Percentiles rank a stretch among this genome's conserved stretches.
Evolutionary conservation across 305 asterid species (phyloP).

Genomic region (Fraxinus nigra): DNA sequence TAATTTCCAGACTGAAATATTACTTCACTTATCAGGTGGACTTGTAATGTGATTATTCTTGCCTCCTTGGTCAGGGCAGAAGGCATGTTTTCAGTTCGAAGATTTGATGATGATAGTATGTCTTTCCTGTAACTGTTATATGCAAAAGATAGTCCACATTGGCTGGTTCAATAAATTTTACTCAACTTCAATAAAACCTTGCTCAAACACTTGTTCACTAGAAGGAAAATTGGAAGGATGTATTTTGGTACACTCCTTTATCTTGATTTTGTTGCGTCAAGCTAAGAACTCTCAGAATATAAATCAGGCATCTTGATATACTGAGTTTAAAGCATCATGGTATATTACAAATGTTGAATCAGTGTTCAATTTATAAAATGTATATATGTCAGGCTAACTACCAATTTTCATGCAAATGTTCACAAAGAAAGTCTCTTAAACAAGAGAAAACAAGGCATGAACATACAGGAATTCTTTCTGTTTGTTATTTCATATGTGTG

Average conservation of each 20-base stretch:
- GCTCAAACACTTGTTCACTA: background rate
- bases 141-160: background rate
- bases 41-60: no score
- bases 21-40: no score
- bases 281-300: background rate
- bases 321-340: background rate
- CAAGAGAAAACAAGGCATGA: background rate
- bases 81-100: background rate
- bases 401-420: background rate
- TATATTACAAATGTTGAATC: background rate
- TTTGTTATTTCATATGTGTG: background rate
- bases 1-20: no score
- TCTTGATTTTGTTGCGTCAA: background rate
- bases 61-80: background rate
- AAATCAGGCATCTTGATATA: background rate
- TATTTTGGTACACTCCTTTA: background rate
- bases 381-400: background rate
- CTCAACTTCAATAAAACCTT: background rate
- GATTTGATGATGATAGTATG: background rate
- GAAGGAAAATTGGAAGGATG: background rate
- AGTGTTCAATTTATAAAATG: background rate
- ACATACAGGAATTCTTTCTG: background rate
- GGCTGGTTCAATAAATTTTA: background rate
- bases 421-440: constrained; percentile 8
- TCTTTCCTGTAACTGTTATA: no score